These are phyloP conservation scores for Anthracocystis walkeri DNA, from an alignment of 1,284 basidiomycete species.

Conservation along the genomic window DNA sequence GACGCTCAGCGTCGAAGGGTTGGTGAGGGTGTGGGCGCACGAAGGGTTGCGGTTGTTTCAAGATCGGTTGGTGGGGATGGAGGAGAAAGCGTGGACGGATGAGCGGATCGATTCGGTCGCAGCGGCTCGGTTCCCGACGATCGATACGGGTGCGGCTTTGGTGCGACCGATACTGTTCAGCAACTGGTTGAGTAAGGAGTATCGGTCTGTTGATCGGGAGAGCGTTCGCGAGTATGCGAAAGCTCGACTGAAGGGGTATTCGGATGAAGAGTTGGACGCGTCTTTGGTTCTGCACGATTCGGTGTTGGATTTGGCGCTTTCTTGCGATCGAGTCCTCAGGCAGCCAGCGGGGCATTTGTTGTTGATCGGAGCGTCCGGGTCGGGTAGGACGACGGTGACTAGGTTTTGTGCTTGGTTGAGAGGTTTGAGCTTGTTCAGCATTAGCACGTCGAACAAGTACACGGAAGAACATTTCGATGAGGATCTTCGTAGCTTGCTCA, in stretches of 20 bases:
- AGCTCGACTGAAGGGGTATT: slow-evolving; percentile 83
- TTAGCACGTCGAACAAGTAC: slow-evolving; percentile 99
- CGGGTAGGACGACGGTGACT: slow-evolving; percentile 97
- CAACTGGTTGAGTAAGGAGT: slow-evolving; percentile 99
- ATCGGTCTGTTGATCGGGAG: slow-evolving; percentile 93
- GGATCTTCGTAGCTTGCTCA: slow-evolving; percentile 90
- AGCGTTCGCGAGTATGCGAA: slow-evolving; percentile 94
- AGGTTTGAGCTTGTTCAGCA: slow-evolving; percentile 96
- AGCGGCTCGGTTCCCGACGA: slow-evolving; percentile 88
- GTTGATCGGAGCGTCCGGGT: slow-evolving; percentile 96
- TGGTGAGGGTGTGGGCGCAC: slow-evolving; percentile 98
- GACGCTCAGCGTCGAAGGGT: slow-evolving; percentile 87
- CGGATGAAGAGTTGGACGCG: slow-evolving; percentile 84
- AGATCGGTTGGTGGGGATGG: slow-evolving; percentile 83
- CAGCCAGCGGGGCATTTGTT: slow-evolving; percentile 96
- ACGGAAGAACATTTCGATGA: slow-evolving; percentile 98
- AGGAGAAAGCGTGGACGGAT: slow-evolving; percentile 82
- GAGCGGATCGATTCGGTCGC: slow-evolving; percentile 88
- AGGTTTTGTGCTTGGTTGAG: slow-evolving; percentile 99
- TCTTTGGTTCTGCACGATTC: slow-evolving; percentile 99
- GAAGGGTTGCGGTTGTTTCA: slow-evolving; percentile 97
- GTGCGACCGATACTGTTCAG: slow-evolving; percentile 93
- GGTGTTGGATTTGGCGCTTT: slow-evolving; percentile 94
- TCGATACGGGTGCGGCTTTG: slow-evolving; percentile 81
- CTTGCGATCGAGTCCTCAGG: slow-evolving; percentile 98